Percentiles rank a stretch among this genome's conserved stretches.
Evolutionary conservation across 257 asterid genomes (phyloP).

Genomic region (Solanum chiquidenum): DNA sequence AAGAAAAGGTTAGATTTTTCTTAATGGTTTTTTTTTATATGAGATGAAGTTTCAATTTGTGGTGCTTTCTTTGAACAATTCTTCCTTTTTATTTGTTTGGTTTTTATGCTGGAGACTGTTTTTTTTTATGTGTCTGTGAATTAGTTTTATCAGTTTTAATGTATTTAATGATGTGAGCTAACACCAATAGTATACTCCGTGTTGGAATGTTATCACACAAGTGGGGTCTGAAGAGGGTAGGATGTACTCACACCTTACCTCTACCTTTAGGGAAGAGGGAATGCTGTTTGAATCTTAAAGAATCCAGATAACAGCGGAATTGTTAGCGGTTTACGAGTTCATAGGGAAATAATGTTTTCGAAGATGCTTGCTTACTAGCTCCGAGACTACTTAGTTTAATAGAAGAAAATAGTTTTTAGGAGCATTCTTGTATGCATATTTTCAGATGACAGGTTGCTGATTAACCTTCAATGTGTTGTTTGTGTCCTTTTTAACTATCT

Average conservation of each 20-base stretch:
- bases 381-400: not conserved
- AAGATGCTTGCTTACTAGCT: not conserved
- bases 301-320: not conserved
- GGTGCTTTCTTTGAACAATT: not conserved
- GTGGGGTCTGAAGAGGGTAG: not conserved
- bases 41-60: not conserved
- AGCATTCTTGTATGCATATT: not conserved
- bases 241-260: not conserved
- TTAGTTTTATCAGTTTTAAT: not conserved
- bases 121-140: not conserved
- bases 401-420: not conserved
- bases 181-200: not conserved
- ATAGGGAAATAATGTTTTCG: not conserved
- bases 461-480: not conserved
- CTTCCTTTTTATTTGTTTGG: not conserved
- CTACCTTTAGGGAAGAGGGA: not conserved
- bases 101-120: not conserved
- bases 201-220: not conserved
- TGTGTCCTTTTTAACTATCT: not conserved
- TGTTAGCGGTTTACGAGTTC: not conserved
- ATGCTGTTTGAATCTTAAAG: not conserved
- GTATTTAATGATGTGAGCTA: not conserved
- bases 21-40: not conserved
- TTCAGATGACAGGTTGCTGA: not conserved
- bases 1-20: slow-evolving; percentile 13